Evolutionary conservation across 768 basidiomycete genomes (phyloP).

Genomic region (Lactarius vividus): DNA sequence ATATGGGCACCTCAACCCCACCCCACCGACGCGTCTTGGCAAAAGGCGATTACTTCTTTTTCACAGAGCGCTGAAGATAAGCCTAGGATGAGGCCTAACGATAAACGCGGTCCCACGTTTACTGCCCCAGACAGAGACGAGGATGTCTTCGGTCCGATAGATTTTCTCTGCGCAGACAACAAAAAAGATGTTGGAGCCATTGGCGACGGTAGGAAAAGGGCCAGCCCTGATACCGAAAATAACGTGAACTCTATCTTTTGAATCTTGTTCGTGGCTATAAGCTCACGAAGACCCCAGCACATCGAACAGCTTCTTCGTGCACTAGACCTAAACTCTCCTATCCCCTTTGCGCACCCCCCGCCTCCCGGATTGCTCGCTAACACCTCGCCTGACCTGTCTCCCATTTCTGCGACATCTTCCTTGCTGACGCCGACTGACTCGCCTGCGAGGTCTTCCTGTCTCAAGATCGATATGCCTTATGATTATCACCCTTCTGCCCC

Average conservation of each 20-base stretch:
- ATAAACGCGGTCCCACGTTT: constrained; percentile 32
- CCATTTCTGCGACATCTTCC: constrained; percentile 66
- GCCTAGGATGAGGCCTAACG: constrained; percentile 27
- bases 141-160: constrained; percentile 64
- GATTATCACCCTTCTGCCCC: constrained; percentile 40
- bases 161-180: constrained; percentile 36
- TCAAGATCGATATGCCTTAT: constrained; percentile 52
- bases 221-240: constrained; percentile 54
- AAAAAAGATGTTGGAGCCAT: constrained; percentile 65
- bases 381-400: constrained; percentile 65
- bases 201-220: constrained; percentile 74
- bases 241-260: constrained; percentile 41
- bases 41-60: constrained; percentile 60
- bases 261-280: constrained; percentile 24
- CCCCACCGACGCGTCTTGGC: constrained; percentile 65
- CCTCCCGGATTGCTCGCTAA: constrained; percentile 44
- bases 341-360: constrained; percentile 41
- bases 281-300: constrained; percentile 46
- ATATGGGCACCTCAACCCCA: constrained; percentile 86
- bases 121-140: constrained; percentile 43
- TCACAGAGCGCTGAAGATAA: constrained; percentile 42
- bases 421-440: constrained; percentile 76
- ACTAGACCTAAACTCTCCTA: constrained; percentile 76
- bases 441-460: constrained; percentile 59
- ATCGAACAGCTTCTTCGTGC: constrained; percentile 79